phyloP scores from a whole-genome alignment of 441 rosid species.

The Jatropha multifida region DNA sequence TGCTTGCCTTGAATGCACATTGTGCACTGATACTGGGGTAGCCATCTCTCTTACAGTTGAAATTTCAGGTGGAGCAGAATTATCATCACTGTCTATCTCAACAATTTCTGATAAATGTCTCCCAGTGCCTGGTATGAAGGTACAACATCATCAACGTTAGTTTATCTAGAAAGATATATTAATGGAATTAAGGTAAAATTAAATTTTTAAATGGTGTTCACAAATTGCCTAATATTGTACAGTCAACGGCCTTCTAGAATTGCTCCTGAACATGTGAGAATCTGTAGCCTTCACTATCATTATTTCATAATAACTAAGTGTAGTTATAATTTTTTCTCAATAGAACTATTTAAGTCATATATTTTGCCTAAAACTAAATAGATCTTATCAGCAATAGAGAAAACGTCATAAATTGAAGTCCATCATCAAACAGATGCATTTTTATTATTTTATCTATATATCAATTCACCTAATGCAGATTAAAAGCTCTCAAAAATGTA shows the following conservation, averaged over 20 bases:
- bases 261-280: background rate
- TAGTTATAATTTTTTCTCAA: no score
- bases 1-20: no score
- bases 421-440: no score
- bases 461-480: no score
- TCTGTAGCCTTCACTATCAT: background rate
- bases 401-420: no score
- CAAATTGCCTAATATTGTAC: background rate
- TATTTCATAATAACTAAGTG: no score
- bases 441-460: no score
- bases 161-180: background rate
- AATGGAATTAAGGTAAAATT: background rate
- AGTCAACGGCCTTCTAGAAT: background rate
- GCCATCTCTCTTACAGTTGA: constrained; percentile 6
- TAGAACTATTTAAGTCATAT: no score
- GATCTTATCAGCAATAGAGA: no score
- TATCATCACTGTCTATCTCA: constrained; percentile 41
- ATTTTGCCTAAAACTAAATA: background rate
- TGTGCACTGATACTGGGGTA: background rate
- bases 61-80: constrained; percentile 15
- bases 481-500: no score
- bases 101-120: constrained; percentile 15
- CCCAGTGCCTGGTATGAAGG: constrained; percentile 22
- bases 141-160: background rate
- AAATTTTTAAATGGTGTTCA: background rate